Evolutionary conservation across 306 rosid genomes (phyloP).

Genomic region (Medicago lupulina): DNA sequence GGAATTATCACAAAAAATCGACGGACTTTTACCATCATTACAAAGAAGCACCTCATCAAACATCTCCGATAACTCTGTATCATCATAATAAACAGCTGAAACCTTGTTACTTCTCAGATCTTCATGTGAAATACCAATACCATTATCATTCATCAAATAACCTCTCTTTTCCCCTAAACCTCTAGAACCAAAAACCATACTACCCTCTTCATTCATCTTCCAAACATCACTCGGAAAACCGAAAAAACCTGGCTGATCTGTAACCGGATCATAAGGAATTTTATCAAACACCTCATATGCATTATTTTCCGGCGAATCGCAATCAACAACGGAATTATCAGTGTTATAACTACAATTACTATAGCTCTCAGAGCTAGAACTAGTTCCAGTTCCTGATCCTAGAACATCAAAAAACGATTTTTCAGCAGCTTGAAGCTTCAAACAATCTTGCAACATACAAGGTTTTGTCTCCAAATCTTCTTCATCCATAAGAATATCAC

Average conservation of each 20-base stretch:
- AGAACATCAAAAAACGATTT: conserved; percentile 83
- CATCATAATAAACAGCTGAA: conserved; percentile 50
- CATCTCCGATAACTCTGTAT: conserved; percentile 47
- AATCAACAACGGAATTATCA: conserved; percentile 42
- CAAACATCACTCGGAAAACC: conserved; percentile 16
- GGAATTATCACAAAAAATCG: conserved; percentile 20
- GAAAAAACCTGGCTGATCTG: conserved; percentile 31
- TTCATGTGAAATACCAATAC: conserved; percentile 36
- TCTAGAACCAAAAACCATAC: neutral
- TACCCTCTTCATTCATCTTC: conserved; percentile 28
- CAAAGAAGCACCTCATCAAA: conserved; percentile 58
- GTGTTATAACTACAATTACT: conserved; percentile 49
- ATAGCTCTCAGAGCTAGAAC: conserved; percentile 41
- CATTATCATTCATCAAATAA: conserved; percentile 37
- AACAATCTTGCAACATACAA: conserved; percentile 78
- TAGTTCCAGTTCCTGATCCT: conserved; percentile 31
- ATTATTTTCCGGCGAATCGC: conserved; percentile 6
- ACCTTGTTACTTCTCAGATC: conserved; percentile 55
- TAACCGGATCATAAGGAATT: conserved; percentile 37
- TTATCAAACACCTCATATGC: conserved; percentile 8
- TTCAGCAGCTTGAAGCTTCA: conserved; percentile 78
- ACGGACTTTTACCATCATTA: conserved; percentile 29
- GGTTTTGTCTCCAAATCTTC: conserved; percentile 80
- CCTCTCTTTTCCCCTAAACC: conserved; percentile 51
- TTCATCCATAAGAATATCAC: conserved; percentile 79